Conservation (phyloP, 202 grass and related monocot species). For the Carex sylvatica region DNA sequence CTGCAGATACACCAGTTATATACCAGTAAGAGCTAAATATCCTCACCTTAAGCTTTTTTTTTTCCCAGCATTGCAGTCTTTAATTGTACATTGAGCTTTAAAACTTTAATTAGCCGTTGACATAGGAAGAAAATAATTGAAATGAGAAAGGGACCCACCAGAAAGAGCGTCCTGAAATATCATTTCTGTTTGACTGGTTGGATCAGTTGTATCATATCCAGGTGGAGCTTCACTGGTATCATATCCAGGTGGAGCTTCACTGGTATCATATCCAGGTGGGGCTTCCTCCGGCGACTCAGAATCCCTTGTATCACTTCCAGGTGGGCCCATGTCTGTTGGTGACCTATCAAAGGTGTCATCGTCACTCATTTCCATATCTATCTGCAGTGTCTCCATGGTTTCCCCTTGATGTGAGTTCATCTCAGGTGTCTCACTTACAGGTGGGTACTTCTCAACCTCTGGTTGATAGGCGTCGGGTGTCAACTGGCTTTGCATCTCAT, state of each 20-base stretch:
- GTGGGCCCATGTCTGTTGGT: slow-evolving; percentile 8
- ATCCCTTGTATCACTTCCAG: slow-evolving; percentile 18
- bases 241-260: slow-evolving; percentile 8
- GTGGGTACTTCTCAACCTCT: neutral
- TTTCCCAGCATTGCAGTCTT: neutral
- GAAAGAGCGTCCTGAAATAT: neutral
- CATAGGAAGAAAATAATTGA: neutral
- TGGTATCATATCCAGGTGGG: slow-evolving; percentile 14
- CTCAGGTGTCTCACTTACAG: neutral
- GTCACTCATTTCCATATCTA: slow-evolving; percentile 26
- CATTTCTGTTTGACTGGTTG: neutral
- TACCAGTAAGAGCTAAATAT: neutral
- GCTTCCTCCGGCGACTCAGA: neutral
- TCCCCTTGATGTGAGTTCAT: neutral
- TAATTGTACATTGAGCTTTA: neutral
- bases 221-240: slow-evolving; percentile 4
- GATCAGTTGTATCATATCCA: slow-evolving; percentile 7
- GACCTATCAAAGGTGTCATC: slow-evolving; percentile 20
- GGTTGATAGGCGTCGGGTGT: neutral
- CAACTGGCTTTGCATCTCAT: neutral
- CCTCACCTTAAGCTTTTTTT: neutral
- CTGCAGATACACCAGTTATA: neutral
- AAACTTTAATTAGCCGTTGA: neutral
- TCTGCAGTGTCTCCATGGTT: neutral
- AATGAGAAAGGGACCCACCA: neutral